These are phyloP conservation scores for Suillus decipiens DNA, from an alignment of 768 basidiomycete species.

Conservation along the genomic window DNA sequence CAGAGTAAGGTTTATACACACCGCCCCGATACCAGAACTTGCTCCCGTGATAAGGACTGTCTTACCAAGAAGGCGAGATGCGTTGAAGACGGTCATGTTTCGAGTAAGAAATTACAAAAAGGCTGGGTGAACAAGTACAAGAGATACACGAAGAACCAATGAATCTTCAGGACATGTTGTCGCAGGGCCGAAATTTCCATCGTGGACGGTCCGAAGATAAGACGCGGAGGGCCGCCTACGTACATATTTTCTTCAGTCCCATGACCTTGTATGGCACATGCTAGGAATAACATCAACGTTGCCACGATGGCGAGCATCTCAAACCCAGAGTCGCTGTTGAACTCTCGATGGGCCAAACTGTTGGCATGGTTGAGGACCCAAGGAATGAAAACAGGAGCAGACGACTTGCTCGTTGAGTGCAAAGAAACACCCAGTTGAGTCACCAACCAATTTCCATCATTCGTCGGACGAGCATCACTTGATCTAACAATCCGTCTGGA, in stretches of 20 bases:
- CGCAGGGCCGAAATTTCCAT: slow-evolving; percentile 7
- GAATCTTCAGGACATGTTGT: slow-evolving; percentile 3
- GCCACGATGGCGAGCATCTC: slow-evolving; percentile 11
- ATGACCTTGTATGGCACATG: slow-evolving; percentile 6
- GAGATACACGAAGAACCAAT: slow-evolving; percentile 6
- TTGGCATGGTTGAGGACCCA: slow-evolving; percentile 53
- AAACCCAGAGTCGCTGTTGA: slow-evolving; percentile 11
- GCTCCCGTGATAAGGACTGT: slow-evolving; percentile 90
- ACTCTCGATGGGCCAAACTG: slow-evolving; percentile 45
- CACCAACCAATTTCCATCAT: not conserved
- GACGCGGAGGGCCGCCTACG: slow-evolving; percentile 14
- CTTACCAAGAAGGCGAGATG: slow-evolving; percentile 78
- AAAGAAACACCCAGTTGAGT: slow-evolving; percentile 41
- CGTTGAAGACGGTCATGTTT: slow-evolving; percentile 79
- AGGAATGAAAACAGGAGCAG: slow-evolving; percentile 43
- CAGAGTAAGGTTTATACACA: slow-evolving; percentile 38
- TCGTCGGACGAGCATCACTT: not conserved
- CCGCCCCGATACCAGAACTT: slow-evolving; percentile 87
- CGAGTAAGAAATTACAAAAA: slow-evolving; percentile 6
- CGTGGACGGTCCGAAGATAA: slow-evolving; percentile 9
- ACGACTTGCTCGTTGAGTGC: slow-evolving; percentile 50
- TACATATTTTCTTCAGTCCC: slow-evolving; percentile 5
- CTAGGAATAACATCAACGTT: slow-evolving; percentile 2
- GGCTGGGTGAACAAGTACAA: not conserved
- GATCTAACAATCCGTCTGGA: slow-evolving; percentile 1